phyloP scores from a whole-genome alignment of 1,284 basidiomycete species.

The Fomes fomentarius region DNA sequence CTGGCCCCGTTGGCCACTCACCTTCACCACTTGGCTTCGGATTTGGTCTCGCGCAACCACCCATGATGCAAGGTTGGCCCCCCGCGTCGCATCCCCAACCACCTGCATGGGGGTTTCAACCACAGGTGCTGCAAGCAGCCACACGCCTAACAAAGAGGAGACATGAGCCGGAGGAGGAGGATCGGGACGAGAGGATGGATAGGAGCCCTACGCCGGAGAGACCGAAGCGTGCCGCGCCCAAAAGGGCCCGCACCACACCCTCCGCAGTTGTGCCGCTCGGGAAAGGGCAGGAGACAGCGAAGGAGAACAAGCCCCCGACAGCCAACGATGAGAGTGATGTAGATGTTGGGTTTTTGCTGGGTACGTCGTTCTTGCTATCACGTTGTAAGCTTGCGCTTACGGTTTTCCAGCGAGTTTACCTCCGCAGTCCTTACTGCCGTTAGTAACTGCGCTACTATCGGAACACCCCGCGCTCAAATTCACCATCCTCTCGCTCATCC shows the following conservation, averaged over 20 bases:
- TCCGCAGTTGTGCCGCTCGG: constrained; percentile 23
- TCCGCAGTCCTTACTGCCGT: constrained; percentile 69
- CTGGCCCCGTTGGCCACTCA: constrained; percentile 61
- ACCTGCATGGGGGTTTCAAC: constrained; percentile 24
- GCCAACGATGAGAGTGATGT: constrained; percentile 54
- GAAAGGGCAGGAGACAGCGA: constrained; percentile 34
- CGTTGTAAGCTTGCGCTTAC: constrained; percentile 6
- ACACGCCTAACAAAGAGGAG: constrained; percentile 60
- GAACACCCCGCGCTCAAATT: constrained; percentile 70
- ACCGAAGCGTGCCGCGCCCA: constrained; percentile 65
- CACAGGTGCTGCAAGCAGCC: constrained; percentile 33
- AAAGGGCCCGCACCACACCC: constrained; percentile 58
- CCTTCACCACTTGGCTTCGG: constrained; percentile 72
- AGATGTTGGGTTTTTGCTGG: constrained; percentile 79
- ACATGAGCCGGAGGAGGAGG: constrained; percentile 58
- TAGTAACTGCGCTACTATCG: constrained; percentile 67
- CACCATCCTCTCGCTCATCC: constrained; percentile 71
- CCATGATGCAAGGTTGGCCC: constrained; percentile 42
- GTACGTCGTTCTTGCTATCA: constrained; percentile 43
- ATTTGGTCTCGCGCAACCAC: constrained; percentile 57
- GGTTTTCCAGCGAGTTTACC: constrained; percentile 65
- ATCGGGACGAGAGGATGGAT: constrained; percentile 74
- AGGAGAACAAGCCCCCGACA: constrained; percentile 48
- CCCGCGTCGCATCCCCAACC: constrained; percentile 27
- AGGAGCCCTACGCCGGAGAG: constrained; percentile 80